These are phyloP conservation scores for Monosporascus sp. DNA, from an alignment of 2,329 filamentous ascomycete species.

Conservation along the genomic window DNA sequence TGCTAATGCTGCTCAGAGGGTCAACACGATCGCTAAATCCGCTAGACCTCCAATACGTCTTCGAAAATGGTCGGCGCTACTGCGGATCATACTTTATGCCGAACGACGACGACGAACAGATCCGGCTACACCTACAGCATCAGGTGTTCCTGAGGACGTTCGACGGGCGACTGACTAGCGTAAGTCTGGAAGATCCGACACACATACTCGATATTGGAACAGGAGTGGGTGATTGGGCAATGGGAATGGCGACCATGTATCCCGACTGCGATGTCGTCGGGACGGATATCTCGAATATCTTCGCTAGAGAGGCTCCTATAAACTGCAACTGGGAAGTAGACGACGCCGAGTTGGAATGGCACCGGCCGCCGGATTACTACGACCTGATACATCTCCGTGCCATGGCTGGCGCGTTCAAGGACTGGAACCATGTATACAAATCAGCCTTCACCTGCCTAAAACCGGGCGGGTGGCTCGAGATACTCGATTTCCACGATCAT, in stretches of 20 bases:
- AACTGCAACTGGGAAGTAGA: conserved; percentile 57
- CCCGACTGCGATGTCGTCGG: conserved; percentile 52
- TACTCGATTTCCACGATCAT: conserved; percentile 48
- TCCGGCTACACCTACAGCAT: conserved; percentile 55
- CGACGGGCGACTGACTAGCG: conserved; percentile 38
- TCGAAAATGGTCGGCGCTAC: conserved; percentile 58
- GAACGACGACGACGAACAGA: conserved; percentile 61
- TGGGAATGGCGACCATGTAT: conserved; percentile 48
- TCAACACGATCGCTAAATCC: conserved; percentile 45
- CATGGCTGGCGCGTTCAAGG: conserved; percentile 49
- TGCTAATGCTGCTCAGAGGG: conserved; percentile 16
- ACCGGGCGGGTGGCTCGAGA: conserved; percentile 53
- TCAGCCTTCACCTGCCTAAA: conserved; percentile 48
- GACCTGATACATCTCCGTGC: conserved; percentile 53
- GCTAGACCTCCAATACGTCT: conserved; percentile 48
- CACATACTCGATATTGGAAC: conserved; percentile 54
- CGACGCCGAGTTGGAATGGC: conserved; percentile 54
- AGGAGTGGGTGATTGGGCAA: conserved; percentile 49
- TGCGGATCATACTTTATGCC: conserved; percentile 60
- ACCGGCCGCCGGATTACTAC: conserved; percentile 43
- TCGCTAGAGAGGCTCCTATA: conserved; percentile 49
- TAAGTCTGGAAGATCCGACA: conserved; percentile 33
- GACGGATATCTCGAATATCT: conserved; percentile 54
- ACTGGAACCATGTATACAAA: conserved; percentile 50
- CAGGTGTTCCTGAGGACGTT: conserved; percentile 54